Conservation (phyloP, 192 early-diverging fungal genomes). For the Lobosporangium transversale region DNA sequence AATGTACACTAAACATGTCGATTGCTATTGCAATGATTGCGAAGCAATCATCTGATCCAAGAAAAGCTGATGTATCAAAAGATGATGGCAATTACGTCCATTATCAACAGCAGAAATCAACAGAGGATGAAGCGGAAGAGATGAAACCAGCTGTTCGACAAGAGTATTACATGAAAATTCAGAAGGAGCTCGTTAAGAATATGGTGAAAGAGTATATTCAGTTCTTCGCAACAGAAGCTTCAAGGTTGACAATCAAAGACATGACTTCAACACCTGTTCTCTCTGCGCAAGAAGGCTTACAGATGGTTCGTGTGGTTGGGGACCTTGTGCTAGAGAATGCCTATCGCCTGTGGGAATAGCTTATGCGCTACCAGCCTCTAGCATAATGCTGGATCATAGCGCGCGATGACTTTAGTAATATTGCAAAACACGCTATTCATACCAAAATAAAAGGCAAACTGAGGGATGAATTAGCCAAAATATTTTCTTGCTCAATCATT, state of each 20-base stretch:
- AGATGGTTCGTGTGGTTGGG: slow-evolving; percentile 10
- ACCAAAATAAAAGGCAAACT: too few species aligned
- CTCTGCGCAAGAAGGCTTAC: slow-evolving; percentile 3
- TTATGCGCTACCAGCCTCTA: not conserved
- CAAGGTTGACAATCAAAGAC: not conserved
- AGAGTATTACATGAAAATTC: not conserved
- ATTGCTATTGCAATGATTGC: slow-evolving; percentile 35
- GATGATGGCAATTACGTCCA: not conserved
- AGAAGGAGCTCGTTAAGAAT: slow-evolving; percentile 4
- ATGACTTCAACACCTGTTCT: not conserved
- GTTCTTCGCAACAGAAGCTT: slow-evolving; percentile 18
- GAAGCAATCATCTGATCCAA: not conserved
- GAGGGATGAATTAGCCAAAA: too few species aligned
- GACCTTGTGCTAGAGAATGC: slow-evolving; percentile 16
- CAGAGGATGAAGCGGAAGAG: not conserved
- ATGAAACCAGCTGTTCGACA: not conserved
- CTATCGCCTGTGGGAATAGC: slow-evolving; percentile 3
- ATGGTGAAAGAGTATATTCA: slow-evolving; percentile 37
- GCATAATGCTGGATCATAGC: not conserved
- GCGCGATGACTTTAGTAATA: not conserved
- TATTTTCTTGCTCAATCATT: too few species aligned
- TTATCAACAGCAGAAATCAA: not conserved
- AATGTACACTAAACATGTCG: slow-evolving; percentile 24
- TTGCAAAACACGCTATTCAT: too few species aligned
- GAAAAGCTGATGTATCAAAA: not conserved